Conservation (phyloP, 306 rosid genomes). For the Chamaecrista fasciculata region DNA sequence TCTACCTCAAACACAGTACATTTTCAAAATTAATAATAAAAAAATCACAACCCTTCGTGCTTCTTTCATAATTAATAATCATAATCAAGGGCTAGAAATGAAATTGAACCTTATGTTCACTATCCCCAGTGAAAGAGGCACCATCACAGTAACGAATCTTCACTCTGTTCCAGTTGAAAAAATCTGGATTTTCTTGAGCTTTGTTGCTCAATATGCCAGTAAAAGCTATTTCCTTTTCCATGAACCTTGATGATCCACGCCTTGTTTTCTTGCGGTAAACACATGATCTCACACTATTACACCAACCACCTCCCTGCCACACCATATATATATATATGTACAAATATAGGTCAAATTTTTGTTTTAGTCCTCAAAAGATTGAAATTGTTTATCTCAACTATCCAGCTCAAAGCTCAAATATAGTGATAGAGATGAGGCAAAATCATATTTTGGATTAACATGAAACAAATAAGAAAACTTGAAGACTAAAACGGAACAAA, state of each 20-base stretch:
- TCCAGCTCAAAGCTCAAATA: too few species aligned
- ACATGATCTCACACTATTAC: constrained; percentile 63
- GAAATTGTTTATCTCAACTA: too few species aligned
- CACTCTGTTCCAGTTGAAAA: constrained; percentile 90
- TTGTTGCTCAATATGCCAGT: constrained; percentile 75
- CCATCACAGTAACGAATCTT: constrained; percentile 96
- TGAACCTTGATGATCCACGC: constrained; percentile 71
- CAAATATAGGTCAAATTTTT: too few species aligned
- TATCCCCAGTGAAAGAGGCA: constrained; percentile 84
- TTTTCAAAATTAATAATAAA: constrained; percentile 13
- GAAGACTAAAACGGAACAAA: too few species aligned
- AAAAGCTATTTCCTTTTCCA: constrained; percentile 74
- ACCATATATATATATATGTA: too few species aligned
- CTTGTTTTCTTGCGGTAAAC: constrained; percentile 68
- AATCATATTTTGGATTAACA: too few species aligned
- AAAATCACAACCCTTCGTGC: too few species aligned
- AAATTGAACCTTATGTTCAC: constrained; percentile 58
- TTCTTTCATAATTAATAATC: not conserved
- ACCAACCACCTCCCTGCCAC: constrained; percentile 98
- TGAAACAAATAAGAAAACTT: too few species aligned
- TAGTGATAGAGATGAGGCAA: too few species aligned
- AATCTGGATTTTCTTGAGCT: constrained; percentile 84
- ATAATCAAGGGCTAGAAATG: not conserved
- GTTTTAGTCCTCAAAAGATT: too few species aligned
- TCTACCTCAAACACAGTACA: constrained; percentile 38